A percentile compares a stretch with the other conserved stretches of the same genome.
Conservation (phyloP, 2,329 filamentous ascomycete species). For the Colletotrichum horii region DNA sequence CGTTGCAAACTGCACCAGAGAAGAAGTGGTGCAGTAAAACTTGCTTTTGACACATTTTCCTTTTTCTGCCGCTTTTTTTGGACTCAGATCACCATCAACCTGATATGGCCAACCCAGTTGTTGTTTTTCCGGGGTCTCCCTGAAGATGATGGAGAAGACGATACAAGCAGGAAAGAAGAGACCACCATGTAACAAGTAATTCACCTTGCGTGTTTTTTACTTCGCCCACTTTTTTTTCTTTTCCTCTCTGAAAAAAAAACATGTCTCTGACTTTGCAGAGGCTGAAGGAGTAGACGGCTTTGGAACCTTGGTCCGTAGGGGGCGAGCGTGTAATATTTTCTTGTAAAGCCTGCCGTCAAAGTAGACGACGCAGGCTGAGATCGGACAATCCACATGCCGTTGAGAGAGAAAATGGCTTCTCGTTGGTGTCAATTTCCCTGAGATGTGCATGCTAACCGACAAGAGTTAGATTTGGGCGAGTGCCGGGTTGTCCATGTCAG, state of each 20-base stretch:
- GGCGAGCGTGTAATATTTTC: slow-evolving; percentile 11
- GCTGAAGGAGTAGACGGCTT: not conserved
- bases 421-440: not conserved
- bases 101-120: slow-evolving; percentile 1
- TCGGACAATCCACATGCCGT: slow-evolving; percentile 1
- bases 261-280: not conserved
- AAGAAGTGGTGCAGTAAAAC: slow-evolving; percentile 6
- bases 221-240: not conserved
- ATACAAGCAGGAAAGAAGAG: slow-evolving; percentile 10
- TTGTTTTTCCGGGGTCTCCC: slow-evolving; percentile 3
- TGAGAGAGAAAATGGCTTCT: not conserved
- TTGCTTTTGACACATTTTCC: slow-evolving; percentile 11
- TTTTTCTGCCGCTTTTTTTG: not conserved
- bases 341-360: not conserved
- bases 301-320: not conserved
- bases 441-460: not conserved
- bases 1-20: slow-evolving; percentile 4
- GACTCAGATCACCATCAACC: slow-evolving; percentile 7
- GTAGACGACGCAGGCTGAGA: not conserved
- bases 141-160: not conserved
- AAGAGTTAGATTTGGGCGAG: not conserved
- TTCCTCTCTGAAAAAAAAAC: not conserved
- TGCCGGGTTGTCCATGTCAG: not conserved
- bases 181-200: slow-evolving; percentile 20
- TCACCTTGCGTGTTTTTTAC: slow-evolving; percentile 14